Evolutionary conservation across 306 rosid species (phyloP), one percentile per base, ranked within the genome.

Genomic region (Prunus kanzakura): DNA sequence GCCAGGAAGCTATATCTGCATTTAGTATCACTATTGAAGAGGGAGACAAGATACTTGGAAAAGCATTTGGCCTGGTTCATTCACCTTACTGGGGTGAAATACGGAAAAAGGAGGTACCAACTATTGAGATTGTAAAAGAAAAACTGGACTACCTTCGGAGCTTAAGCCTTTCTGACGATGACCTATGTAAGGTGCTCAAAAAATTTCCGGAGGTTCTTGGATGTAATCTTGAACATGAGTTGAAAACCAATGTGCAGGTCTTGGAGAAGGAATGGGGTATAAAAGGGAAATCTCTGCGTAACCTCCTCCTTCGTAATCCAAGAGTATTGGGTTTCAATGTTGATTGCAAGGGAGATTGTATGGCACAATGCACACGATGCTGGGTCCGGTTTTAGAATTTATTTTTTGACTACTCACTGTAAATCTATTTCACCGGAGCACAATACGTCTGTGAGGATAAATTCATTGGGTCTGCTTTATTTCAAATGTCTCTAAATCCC

Each of bases 11-110:
- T 72, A 82, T 91, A 78, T 79, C 87, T 64, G 71, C 82, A 77
- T 89, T 88, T 55, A 79, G 73, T 76, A 92, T 92, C 29, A 90
- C 86, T 23, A 72, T 22, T 27, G 97, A 92, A 76, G 98, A 92
- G 75, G 89, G 87, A 72, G 92, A 92, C 84, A 92, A 89, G 88
- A 87, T 89, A 56, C 97, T 95, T 35, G 96, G 97, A 76, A 92
- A 90, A 84, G 98, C 98, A 23, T 95, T 92, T 63, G 97, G 98
- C 54, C 75, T 77, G 64, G 58, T 95, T 78, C 94, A 86, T 76
- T 92, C 98, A 3, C 97, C 98, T 54, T 95, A 90, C 50, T 92
- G 98, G 98, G 97, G 98, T 43, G 98, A 95, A 79, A 93, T 88
- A 47, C 89, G 97, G 18, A 77, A 83, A 64, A 83, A 71, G 62